These are phyloP conservation scores for Diddensiella caesifluorescens DNA, from an alignment of 805 yeast species.

Conservation along the genomic window DNA sequence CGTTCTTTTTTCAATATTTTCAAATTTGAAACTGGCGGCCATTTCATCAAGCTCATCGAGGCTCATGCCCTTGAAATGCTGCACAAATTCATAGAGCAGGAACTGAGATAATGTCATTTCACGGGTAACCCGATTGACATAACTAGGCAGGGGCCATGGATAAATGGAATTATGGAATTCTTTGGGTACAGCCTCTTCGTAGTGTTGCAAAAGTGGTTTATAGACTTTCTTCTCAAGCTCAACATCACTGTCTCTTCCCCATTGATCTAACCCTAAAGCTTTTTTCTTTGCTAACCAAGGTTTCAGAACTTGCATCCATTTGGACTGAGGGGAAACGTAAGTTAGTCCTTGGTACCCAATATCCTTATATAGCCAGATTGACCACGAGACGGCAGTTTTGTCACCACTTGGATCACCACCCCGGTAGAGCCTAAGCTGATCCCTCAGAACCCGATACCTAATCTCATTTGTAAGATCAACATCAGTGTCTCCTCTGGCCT, in stretches of 20 bases:
- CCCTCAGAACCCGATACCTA: conserved; percentile 41
- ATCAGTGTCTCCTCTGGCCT: conserved; percentile 37
- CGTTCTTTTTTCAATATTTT: conserved; percentile 40
- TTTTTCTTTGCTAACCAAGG: conserved; percentile 40
- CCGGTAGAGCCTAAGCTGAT: conserved; percentile 42
- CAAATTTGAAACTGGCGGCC: conserved; percentile 47
- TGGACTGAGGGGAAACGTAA: conserved; percentile 41
- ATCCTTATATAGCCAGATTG: conserved; percentile 50
- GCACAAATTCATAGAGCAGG: conserved; percentile 43
- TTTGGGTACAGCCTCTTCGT: conserved; percentile 39
- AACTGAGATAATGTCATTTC: conserved; percentile 42
- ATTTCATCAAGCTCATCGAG: conserved; percentile 46
- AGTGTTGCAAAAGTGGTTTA: conserved; percentile 35
- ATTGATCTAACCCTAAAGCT: conserved; percentile 42
- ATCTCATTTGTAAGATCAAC: conserved; percentile 36
- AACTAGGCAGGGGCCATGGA: conserved; percentile 39
- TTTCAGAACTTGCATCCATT: conserved; percentile 40
- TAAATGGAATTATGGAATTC: conserved; percentile 37
- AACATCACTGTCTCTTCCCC: conserved; percentile 47
- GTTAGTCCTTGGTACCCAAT: conserved; percentile 48
- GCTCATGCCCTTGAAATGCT: conserved; percentile 37
- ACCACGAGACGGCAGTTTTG: conserved; percentile 42
- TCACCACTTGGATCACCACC: conserved; percentile 47
- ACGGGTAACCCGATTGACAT: conserved; percentile 37
- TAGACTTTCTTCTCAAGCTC: conserved; percentile 34